Percentiles rank a stretch among this genome's conserved stretches.
phyloP scores from a whole-genome alignment of 2,329 filamentous ascomycete species.

The Penicillium sp. region DNA sequence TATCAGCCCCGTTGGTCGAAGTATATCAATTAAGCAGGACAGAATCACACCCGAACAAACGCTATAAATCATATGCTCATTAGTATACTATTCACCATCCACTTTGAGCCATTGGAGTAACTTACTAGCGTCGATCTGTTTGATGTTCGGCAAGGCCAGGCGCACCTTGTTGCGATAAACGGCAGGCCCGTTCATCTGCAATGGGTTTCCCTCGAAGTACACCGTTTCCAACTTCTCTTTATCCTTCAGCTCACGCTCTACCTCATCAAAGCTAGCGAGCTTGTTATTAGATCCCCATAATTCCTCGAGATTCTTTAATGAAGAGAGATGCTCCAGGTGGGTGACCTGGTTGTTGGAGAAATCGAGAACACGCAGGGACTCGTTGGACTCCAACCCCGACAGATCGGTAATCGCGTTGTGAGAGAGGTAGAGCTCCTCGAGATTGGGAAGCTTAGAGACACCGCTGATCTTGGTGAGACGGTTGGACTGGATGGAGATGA shows the following conservation, averaged over 20 bases:
- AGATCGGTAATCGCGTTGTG: constrained; percentile 86
- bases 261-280: constrained; percentile 75
- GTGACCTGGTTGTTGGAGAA: constrained; percentile 84
- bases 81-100: no score
- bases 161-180: constrained; percentile 93
- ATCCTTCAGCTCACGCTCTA: constrained; percentile 73
- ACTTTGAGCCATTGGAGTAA: constrained; percentile 35
- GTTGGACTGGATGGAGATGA: constrained; percentile 95
- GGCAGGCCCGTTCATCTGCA: constrained; percentile 77
- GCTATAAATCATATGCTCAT: no score
- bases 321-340: constrained; percentile 71
- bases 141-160: constrained; percentile 80
- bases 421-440: constrained; percentile 94
- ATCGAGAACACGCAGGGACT: constrained; percentile 75
- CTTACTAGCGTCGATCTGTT: constrained; percentile 97
- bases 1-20: no score
- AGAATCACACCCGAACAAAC: no score
- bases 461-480: constrained; percentile 78
- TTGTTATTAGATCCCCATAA: constrained; percentile 93
- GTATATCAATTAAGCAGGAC: no score
- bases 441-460: constrained; percentile 69
- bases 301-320: constrained; percentile 75
- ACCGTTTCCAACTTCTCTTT: constrained; percentile 84
- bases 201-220: constrained; percentile 92
- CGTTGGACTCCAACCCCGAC: constrained; percentile 68